These are phyloP conservation scores for Pleodorina starrii DNA, from an alignment of 139 green algal genomes.

Conservation along the genomic window DNA sequence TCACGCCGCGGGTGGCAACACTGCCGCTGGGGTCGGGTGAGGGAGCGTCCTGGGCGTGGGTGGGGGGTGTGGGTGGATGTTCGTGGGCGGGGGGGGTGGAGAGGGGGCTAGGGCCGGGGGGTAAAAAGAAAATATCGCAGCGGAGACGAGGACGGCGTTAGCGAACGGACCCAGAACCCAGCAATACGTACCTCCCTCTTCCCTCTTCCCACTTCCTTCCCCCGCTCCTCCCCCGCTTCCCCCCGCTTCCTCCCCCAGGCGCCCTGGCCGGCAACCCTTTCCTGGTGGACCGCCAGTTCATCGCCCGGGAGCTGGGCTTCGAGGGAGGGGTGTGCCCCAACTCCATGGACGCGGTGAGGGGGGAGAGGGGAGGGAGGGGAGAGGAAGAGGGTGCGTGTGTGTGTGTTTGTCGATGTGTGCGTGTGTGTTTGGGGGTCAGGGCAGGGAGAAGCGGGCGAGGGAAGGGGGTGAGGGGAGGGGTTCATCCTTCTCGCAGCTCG, in stretches of 20 bases:
- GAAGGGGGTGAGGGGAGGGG: too few relatives aligned
- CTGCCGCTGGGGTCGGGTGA: constrained; percentile 89
- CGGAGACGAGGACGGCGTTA: too few relatives aligned
- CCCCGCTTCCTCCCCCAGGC: constrained; percentile 58
- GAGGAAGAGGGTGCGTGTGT: too few relatives aligned
- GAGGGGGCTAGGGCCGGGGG: too few relatives aligned
- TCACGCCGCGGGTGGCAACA: constrained; percentile 89
- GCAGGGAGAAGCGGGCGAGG: too few relatives aligned
- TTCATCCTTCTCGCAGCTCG: too few relatives aligned
- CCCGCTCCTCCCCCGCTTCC: background rate
- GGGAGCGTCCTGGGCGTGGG: background rate
- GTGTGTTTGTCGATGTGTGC: too few relatives aligned
- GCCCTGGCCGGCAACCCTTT: constrained; percentile 98
- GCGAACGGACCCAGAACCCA: too few relatives aligned
- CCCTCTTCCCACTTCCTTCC: background rate
- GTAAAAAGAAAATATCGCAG: too few relatives aligned
- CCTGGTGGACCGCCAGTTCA: constrained; percentile 90
- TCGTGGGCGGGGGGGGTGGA: too few relatives aligned
- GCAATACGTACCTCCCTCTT: too few relatives aligned
- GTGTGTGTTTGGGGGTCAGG: too few relatives aligned
- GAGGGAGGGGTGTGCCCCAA: constrained; percentile 84
- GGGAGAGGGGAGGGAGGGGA: background rate
- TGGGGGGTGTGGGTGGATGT: background rate
- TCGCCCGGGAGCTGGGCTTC: constrained; percentile 85
- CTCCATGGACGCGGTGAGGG: constrained; percentile 95